Percentiles rank a stretch among this genome's conserved stretches.
These are phyloP conservation scores for Chalciporus sp. DNA, from an alignment of 1,284 basidiomycete genomes.

Conservation along the genomic window DNA sequence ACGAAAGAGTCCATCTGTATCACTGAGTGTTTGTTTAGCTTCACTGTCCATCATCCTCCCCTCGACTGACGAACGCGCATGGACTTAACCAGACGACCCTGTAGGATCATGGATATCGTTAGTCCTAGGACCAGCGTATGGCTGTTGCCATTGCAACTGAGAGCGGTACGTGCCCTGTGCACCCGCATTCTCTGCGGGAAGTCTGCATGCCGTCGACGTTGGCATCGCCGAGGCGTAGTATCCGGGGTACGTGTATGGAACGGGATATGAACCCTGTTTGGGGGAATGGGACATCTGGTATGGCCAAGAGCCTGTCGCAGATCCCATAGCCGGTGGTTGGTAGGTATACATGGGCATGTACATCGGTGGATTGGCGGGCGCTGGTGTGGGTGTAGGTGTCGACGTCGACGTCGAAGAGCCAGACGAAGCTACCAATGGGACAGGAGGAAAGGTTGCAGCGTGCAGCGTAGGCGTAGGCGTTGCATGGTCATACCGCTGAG, in stretches of 20 bases:
- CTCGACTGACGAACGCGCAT: constrained; percentile 16
- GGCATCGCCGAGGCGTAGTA: constrained; percentile 19
- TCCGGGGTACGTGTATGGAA: constrained; percentile 21
- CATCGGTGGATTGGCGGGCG: constrained; percentile 6
- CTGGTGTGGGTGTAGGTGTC: constrained; percentile 17
- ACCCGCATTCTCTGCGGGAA: constrained; percentile 17
- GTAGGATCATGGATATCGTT: constrained; percentile 14
- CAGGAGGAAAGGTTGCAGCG: constrained; percentile 39
- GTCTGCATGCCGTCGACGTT: constrained; percentile 12
- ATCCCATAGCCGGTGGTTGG: constrained; percentile 23
- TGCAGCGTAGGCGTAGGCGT: constrained; percentile 30
- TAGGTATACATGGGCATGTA: constrained; percentile 28
- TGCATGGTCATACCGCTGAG: constrained; percentile 14
- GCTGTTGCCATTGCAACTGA: constrained; percentile 45
- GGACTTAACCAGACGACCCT: constrained; percentile 24
- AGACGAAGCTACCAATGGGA: constrained; percentile 29
- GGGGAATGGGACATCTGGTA: constrained; percentile 29
- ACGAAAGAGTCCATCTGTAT: background rate
- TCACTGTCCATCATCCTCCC: no score
- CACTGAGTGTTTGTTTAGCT: no score
- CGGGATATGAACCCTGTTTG: constrained; percentile 20
- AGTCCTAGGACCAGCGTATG: constrained; percentile 35
- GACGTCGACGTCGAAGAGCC: constrained; percentile 24
- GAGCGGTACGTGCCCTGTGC: constrained; percentile 29
- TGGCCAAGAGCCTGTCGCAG: constrained; percentile 35